Evolutionary conservation across 768 basidiomycete genomes (phyloP).

Genomic region (Amanita rubescens): DNA sequence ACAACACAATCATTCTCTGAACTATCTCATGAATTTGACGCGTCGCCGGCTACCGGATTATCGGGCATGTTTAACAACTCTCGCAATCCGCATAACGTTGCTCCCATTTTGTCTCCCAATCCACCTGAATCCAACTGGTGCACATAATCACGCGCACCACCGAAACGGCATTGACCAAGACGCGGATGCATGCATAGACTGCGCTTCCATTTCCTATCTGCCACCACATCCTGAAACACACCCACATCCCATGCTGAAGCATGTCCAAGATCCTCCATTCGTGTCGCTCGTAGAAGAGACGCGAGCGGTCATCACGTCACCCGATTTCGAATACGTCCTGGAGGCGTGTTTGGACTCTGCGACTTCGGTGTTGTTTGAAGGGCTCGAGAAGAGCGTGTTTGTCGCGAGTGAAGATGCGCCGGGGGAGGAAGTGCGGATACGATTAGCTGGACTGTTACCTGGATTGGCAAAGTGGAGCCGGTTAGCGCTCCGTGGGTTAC

Average conservation of each 20-base stretch:
- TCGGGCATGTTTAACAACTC: constrained; percentile 11
- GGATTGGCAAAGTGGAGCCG: constrained; percentile 75
- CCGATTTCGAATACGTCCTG: constrained; percentile 66
- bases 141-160: not conserved
- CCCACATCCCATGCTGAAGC: not conserved
- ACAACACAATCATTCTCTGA: constrained; percentile 21
- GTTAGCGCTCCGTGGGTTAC: constrained; percentile 55
- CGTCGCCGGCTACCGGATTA: constrained; percentile 16
- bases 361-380: constrained; percentile 53
- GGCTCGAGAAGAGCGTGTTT: constrained; percentile 63
- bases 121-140: not conserved
- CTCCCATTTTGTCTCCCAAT: constrained; percentile 2
- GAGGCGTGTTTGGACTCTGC: constrained; percentile 69
- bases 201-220: constrained; percentile 7
- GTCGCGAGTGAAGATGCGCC: constrained; percentile 14
- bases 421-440: constrained; percentile 41
- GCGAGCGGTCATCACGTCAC: constrained; percentile 47
- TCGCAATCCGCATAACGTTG: constrained; percentile 6
- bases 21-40: constrained; percentile 24
- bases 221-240: not conserved
- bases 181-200: constrained; percentile 1
- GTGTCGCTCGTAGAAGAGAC: constrained; percentile 63
- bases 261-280: constrained; percentile 41
- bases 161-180: not conserved
- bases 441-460: constrained; percentile 76